phyloP scores from a whole-genome alignment of 106 monocot species.

The Apostasia ramifera region DNA sequence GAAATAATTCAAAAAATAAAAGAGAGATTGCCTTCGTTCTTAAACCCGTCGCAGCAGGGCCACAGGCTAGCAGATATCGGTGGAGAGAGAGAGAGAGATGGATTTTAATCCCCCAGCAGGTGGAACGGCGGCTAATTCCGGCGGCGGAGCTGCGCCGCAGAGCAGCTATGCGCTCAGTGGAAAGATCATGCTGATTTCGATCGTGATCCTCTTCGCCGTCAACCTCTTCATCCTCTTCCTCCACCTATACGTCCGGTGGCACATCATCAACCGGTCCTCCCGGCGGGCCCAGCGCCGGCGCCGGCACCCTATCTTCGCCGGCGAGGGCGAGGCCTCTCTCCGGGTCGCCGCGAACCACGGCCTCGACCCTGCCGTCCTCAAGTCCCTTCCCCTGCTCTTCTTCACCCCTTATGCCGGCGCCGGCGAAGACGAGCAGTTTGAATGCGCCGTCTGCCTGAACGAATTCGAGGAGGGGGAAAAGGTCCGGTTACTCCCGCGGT shows the following conservation, averaged over 20 bases:
- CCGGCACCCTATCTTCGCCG: not conserved
- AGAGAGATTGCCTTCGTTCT: no score
- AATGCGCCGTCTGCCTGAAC: conserved; percentile 41
- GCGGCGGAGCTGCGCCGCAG: not conserved
- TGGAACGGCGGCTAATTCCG: not conserved
- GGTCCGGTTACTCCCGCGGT: conserved; percentile 24
- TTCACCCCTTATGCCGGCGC: conserved; percentile 1
- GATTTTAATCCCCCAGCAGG: not conserved
- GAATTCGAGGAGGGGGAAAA: conserved; percentile 42
- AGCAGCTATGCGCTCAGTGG: conserved; percentile 20
- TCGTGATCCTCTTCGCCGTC: conserved; percentile 28
- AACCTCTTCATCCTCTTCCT: conserved; percentile 25
- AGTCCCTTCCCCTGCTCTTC: conserved; percentile 18
- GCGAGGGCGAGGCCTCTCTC: not conserved
- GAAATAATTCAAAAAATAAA: no score
- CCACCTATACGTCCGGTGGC: conserved; percentile 30
- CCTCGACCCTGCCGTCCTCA: conserved; percentile 20
- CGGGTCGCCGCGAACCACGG: conserved; percentile 6
- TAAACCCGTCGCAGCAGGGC: no score
- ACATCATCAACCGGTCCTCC: not conserved
- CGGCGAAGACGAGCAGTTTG: not conserved
- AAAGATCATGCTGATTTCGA: conserved; percentile 24
- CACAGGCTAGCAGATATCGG: no score
- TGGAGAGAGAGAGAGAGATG: no score
- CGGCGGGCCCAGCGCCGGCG: not conserved